Conservation (phyloP, 2,329 filamentous ascomycete genomes). For the Hymenotorrendiella dingleyae region DNA sequence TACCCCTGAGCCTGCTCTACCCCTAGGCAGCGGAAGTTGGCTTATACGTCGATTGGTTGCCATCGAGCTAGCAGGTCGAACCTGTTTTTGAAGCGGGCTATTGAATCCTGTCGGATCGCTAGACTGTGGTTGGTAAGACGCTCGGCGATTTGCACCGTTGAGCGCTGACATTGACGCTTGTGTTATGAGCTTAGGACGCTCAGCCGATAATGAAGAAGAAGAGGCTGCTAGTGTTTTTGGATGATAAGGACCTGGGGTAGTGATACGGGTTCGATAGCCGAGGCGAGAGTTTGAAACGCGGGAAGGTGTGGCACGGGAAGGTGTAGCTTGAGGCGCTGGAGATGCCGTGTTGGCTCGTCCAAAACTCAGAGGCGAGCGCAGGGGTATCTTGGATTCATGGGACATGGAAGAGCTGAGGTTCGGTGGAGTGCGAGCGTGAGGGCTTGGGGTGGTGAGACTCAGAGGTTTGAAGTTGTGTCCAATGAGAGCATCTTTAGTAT, state of each 20-base stretch:
- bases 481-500: slow-evolving; percentile 56
- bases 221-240: slow-evolving; percentile 37
- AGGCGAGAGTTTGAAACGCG: slow-evolving; percentile 31
- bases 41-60: slow-evolving; percentile 46
- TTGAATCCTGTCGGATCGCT: slow-evolving; percentile 30
- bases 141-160: slow-evolving; percentile 39
- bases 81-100: slow-evolving; percentile 23
- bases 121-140: slow-evolving; percentile 46
- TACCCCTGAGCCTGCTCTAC: slow-evolving; percentile 25
- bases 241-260: slow-evolving; percentile 45
- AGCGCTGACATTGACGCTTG: slow-evolving; percentile 40
- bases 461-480: slow-evolving; percentile 64
- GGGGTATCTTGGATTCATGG: slow-evolving; percentile 29
- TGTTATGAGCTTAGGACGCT: slow-evolving; percentile 23
- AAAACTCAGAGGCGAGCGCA: slow-evolving; percentile 23
- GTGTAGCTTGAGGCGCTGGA: slow-evolving; percentile 23
- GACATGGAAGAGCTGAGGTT: slow-evolving; percentile 17
- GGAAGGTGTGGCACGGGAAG: slow-evolving; percentile 26
- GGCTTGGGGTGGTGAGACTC: slow-evolving; percentile 40
- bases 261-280: slow-evolving; percentile 48
- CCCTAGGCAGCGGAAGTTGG: slow-evolving; percentile 43
- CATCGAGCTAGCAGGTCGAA: slow-evolving; percentile 52
- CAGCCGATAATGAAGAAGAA: slow-evolving; percentile 36
- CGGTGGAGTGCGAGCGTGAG: slow-evolving; percentile 22
- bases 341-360: slow-evolving; percentile 25